These are phyloP conservation scores for Hypoxylon rickii DNA, from an alignment of 495 filamentous ascomycete species.

Conservation along the genomic window DNA sequence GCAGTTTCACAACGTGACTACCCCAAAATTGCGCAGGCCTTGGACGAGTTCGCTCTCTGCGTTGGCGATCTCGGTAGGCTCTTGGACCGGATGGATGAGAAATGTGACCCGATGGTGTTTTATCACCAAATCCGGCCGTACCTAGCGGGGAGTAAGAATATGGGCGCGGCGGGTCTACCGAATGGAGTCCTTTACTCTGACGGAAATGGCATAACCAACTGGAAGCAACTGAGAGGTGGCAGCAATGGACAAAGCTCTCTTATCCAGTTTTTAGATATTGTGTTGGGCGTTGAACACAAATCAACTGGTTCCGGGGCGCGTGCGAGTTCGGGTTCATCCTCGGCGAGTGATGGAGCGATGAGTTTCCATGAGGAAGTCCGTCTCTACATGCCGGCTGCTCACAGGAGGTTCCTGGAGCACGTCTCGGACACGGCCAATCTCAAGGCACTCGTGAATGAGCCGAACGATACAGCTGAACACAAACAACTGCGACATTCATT, in stretches of 20 bases:
- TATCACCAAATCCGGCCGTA: slow-evolving; percentile 93
- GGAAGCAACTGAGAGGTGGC: slow-evolving; percentile 81
- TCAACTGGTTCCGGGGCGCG: slow-evolving; percentile 72
- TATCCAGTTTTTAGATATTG: slow-evolving; percentile 91
- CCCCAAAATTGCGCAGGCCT: slow-evolving; percentile 61
- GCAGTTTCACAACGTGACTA: slow-evolving; percentile 65
- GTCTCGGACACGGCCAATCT: slow-evolving; percentile 76
- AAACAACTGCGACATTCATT: slow-evolving; percentile 69
- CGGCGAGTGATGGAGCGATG: slow-evolving; percentile 75
- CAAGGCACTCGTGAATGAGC: slow-evolving; percentile 64
- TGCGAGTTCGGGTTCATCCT: slow-evolving; percentile 74
- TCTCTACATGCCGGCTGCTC: slow-evolving; percentile 86
- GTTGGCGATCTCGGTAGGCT: slow-evolving; percentile 72
- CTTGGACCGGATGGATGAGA: slow-evolving; percentile 84
- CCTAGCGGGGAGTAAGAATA: slow-evolving; percentile 93
- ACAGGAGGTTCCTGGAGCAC: slow-evolving; percentile 79
- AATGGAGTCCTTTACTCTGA: slow-evolving; percentile 86
- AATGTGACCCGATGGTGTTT: slow-evolving; percentile 89
- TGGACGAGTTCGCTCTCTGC: slow-evolving; percentile 67
- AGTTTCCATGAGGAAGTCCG: slow-evolving; percentile 92
- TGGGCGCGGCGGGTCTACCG: slow-evolving; percentile 87
- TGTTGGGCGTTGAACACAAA: slow-evolving; percentile 84
- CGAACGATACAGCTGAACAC: slow-evolving; percentile 51
- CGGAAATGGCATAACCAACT: slow-evolving; percentile 63
- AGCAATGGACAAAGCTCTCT: slow-evolving; percentile 95